Evolutionary conservation across 2,329 filamentous ascomycete genomes (phyloP).

Genomic region (Trichophyton mentagrophytes): DNA sequence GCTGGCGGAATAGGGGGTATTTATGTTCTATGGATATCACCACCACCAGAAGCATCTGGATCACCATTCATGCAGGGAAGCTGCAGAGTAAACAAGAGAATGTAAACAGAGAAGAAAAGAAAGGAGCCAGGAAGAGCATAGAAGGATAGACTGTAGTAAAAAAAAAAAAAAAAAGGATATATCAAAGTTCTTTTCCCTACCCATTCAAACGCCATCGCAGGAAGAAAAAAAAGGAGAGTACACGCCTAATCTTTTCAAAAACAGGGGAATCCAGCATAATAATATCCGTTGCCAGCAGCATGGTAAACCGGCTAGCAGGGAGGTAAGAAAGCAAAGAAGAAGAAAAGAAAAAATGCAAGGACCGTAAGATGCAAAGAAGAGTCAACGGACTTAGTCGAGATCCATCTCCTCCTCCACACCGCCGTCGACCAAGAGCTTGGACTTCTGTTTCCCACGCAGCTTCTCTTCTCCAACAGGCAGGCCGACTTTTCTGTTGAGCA

Average conservation of each 20-base stretch:
- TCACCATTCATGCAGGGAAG: background rate
- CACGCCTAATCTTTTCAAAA: background rate
- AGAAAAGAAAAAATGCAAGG: background rate
- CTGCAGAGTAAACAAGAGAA: background rate
- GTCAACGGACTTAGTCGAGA: constrained; percentile 23
- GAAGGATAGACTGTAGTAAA: background rate
- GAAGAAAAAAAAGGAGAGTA: background rate
- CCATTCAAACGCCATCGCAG: constrained; percentile 1
- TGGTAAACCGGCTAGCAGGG: background rate
- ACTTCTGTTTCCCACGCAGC: constrained; percentile 32
- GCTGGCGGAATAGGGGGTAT: background rate
- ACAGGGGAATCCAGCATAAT: background rate
- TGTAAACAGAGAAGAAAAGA: background rate
- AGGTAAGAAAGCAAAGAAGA: background rate
- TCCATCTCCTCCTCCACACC: constrained; percentile 37
- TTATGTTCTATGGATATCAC: background rate
- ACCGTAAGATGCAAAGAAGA: background rate
- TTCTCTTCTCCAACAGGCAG: constrained; percentile 32
- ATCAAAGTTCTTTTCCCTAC: background rate
- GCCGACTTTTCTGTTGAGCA: constrained; percentile 24
- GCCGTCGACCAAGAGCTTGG: constrained; percentile 33
- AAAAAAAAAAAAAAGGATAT: background rate
- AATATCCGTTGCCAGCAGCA: background rate
- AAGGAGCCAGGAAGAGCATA: background rate
- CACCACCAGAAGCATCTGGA: background rate